These are phyloP conservation scores for Eragrostis curvula DNA, from an alignment of 176 grass and related monocot genomes.

Conservation along the genomic window DNA sequence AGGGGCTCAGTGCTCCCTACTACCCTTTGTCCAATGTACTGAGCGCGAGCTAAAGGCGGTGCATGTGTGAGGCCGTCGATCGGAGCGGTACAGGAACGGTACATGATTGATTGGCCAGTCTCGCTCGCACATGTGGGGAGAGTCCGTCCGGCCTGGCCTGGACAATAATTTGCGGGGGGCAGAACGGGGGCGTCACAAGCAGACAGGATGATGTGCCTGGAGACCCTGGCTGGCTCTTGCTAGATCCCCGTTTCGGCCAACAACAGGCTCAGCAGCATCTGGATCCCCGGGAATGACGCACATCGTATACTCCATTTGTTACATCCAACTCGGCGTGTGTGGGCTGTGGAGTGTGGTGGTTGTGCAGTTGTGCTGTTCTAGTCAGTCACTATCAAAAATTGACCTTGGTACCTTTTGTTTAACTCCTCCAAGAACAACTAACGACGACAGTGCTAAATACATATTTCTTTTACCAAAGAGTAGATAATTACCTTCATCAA, in stretches of 20 bases:
- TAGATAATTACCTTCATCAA: too few species aligned
- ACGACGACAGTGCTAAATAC: background rate
- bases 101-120: conserved; percentile 11
- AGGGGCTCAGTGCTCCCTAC: background rate
- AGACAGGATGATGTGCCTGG: conserved; percentile 31
- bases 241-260: background rate
- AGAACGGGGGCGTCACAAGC: background rate
- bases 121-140: conserved; percentile 12
- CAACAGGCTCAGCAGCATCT: conserved; percentile 14
- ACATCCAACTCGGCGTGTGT: background rate
- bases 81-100: background rate
- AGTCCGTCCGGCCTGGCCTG: background rate
- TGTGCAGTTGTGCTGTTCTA: background rate
- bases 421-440: background rate
- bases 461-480: background rate
- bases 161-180: conserved; percentile 7
- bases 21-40: background rate
- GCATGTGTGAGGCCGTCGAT: background rate
- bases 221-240: background rate
- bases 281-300: background rate
- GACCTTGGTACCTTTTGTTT: background rate
- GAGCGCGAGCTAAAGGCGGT: background rate
- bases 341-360: too few species aligned
- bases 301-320: background rate
- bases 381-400: background rate